Conservation (phyloP, 1,139 yeast genomes). For the Pneumocystis wakefieldiae region DNA sequence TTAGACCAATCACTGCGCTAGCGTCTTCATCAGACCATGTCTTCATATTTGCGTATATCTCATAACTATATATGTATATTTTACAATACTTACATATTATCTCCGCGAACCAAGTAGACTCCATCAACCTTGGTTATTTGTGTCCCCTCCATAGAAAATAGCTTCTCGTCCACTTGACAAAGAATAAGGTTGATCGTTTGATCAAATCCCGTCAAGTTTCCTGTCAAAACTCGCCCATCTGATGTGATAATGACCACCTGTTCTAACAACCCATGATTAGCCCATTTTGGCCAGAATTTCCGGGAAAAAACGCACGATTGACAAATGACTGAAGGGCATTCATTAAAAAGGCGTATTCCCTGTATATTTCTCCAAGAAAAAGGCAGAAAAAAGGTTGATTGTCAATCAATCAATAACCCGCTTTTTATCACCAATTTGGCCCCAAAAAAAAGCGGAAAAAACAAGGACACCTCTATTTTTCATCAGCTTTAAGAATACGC, state of each 20-base stretch:
- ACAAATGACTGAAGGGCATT: conserved; percentile 1
- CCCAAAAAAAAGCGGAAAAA: not conserved
- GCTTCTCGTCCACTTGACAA: conserved; percentile 42
- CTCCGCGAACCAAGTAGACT: conserved; percentile 62
- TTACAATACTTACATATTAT: conserved; percentile 56
- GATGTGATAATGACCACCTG: conserved; percentile 64
- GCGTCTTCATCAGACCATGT: conserved; percentile 11
- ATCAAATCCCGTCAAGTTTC: conserved; percentile 67
- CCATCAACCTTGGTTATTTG: conserved; percentile 43
- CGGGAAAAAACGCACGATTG: not conserved
- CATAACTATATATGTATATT: conserved; percentile 40
- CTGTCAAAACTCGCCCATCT: conserved; percentile 59
- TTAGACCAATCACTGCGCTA: not conserved
- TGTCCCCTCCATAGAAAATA: conserved; percentile 30
- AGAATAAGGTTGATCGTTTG: conserved; percentile 62
- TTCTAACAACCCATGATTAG: conserved; percentile 16
- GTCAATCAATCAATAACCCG: not conserved
- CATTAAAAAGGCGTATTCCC: not conserved
- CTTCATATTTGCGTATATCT: conserved; percentile 37
- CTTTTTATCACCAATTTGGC: not conserved
- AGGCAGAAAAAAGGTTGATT: not conserved
- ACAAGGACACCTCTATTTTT: not conserved
- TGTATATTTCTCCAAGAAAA: not conserved
- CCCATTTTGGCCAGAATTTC: not conserved
- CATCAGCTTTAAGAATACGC: not conserved